phyloP scores from a whole-genome alignment of 495 filamentous ascomycete species.

The Penicillium robsamsonii region DNA sequence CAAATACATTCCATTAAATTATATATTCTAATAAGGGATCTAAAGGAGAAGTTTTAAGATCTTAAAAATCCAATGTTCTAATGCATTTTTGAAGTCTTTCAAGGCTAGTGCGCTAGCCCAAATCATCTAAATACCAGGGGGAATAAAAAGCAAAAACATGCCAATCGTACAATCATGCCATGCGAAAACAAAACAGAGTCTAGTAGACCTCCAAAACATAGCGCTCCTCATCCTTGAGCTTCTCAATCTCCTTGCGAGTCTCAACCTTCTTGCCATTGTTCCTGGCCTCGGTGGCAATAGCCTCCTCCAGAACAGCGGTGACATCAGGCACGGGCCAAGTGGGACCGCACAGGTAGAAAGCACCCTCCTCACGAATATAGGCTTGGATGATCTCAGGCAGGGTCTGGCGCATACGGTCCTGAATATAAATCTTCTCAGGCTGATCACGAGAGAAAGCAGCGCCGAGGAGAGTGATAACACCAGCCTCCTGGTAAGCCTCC shows the following conservation, averaged over 20 bases:
- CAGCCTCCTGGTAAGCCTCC: slow-evolving; percentile 95
- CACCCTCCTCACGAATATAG: slow-evolving; percentile 82
- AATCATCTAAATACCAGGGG: slow-evolving; percentile 24
- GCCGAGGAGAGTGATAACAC: slow-evolving; percentile 90
- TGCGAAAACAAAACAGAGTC: slow-evolving; percentile 3
- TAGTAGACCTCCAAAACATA: slow-evolving; percentile 98
- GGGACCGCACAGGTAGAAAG: slow-evolving; percentile 95
- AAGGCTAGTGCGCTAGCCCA: not conserved
- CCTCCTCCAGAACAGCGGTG: slow-evolving; percentile 88
- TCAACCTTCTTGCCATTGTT: slow-evolving; percentile 74
- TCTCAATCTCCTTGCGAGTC: slow-evolving; percentile 89
- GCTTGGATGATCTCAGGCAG: slow-evolving; percentile 82
- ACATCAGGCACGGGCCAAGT: slow-evolving; percentile 99
- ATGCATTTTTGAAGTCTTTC: slow-evolving; percentile 27
- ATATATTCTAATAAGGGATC: not conserved
- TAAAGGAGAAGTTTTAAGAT: not conserved
- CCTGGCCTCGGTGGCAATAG: slow-evolving; percentile 76
- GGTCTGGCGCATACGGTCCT: slow-evolving; percentile 93
- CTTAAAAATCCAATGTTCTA: not conserved
- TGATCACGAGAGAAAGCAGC: slow-evolving; percentile 96
- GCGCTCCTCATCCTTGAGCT: slow-evolving; percentile 86
- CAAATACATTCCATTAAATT: slow-evolving; percentile 4
- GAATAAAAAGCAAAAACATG: slow-evolving; percentile 26
- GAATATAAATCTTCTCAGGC: slow-evolving; percentile 98
- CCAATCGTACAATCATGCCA: slow-evolving; percentile 24